A percentile compares a stretch with the other conserved stretches of the same genome.
Conservation (phyloP, 768 basidiomycete genomes). For the Hemileccinum impolitum region DNA sequence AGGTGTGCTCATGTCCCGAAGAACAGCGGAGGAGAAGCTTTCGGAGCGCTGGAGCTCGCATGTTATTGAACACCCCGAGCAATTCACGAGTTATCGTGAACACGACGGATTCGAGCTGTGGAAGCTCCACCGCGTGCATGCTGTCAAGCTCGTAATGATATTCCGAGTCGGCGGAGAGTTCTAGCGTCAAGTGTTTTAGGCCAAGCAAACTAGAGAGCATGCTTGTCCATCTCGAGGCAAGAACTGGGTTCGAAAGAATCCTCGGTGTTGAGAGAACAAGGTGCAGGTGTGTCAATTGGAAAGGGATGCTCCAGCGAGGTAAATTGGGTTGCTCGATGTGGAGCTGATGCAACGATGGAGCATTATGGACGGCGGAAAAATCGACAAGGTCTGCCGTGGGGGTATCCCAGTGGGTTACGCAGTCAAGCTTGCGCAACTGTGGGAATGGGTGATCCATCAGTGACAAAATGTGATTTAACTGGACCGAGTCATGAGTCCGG, state of each 20-base stretch:
- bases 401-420: conserved; percentile 30
- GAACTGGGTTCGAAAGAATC: conserved; percentile 16
- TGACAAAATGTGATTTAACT: conserved; percentile 39
- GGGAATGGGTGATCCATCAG: conserved; percentile 36
- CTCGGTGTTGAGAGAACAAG: conserved; percentile 29
- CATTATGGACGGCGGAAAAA: conserved; percentile 32
- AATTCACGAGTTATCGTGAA: conserved; percentile 32
- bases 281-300: conserved; percentile 34
- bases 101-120: conserved; percentile 28
- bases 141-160: conserved; percentile 19
- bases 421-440: conserved; percentile 34
- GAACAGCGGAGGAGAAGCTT: conserved; percentile 40
- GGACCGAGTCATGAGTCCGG: conserved; percentile 34
- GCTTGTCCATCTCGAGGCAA: conserved; percentile 23
- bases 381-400: conserved; percentile 19
- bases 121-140: conserved; percentile 15
- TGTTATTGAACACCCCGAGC: conserved; percentile 27
- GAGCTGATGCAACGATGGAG: conserved; percentile 35
- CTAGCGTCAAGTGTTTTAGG: conserved; percentile 42
- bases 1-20: conserved; percentile 18
- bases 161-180: conserved; percentile 31
- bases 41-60: conserved; percentile 34
- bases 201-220: conserved; percentile 38
- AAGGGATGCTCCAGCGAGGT: conserved; percentile 34
- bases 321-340: conserved; percentile 34